Base-by-base conservation (phyloP, 768 basidiomycete genomes). In the Boletus fagicola region DNA sequence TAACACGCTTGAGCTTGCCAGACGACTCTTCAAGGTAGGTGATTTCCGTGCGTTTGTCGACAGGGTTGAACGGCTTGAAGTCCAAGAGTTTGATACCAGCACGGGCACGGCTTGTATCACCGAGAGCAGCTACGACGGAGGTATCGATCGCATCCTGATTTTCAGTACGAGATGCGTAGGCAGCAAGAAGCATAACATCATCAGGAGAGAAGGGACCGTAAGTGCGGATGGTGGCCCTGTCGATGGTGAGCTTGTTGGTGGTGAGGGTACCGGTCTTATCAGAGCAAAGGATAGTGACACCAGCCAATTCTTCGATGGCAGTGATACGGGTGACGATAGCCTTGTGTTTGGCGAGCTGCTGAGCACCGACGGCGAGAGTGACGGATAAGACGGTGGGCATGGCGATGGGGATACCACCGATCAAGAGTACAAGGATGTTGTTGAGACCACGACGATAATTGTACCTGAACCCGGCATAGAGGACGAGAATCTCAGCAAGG, bases 251-350 rank as follows among this genome's bases (percentile, higher is more conserved):
- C 79, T 98, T 98, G 86, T 98, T 98, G 80, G 96, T 98, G 64
- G 96, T 98, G 56, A 97, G 83, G 43, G 94, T 97, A 73, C 94
- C 94, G 26, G 94, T 97, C 85, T 98, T 98, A 82, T 98, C 96
- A 49, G 96, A 98, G 79, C 95, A 98, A 54, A 98, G 82, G 68
- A 98, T 98, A 65, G 96, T 98, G 67, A 98, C 95, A 75, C 95
- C 96, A 40, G 96, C 96, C 65, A 98, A 81, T 74, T 98, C 95
- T 74, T 98, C 96, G 57, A 98, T 98, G 63, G 96, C 96, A 22
- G 96, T 98, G 78, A 98, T 98, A 81, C 95, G 95, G 53, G 96
- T 98, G 75, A 98, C 96, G 64, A 97, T 98, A 63, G 96, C 96
- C 83, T 98, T 97, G 84, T 98, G 92, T 81, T 95, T 95, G 68